These are phyloP conservation scores for Candida silvicultrix DNA, from an alignment of 805 yeast genomes.

Conservation along the genomic window DNA sequence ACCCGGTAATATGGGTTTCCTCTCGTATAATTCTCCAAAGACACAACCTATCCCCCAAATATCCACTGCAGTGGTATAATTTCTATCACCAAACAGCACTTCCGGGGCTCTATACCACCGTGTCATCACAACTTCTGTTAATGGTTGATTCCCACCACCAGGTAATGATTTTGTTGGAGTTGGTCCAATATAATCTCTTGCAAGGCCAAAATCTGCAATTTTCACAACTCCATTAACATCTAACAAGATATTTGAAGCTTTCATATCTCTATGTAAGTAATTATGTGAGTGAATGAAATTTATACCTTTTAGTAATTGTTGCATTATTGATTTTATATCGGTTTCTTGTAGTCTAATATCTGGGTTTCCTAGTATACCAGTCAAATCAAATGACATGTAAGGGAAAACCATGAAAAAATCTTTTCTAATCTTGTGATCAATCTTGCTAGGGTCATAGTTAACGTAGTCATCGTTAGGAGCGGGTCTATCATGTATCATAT, in stretches of 20 bases:
- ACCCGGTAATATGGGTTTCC: conserved; percentile 82
- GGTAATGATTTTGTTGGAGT: conserved; percentile 43
- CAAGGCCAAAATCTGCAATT: conserved; percentile 94
- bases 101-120: conserved; percentile 99
- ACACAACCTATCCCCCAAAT: conserved; percentile 98
- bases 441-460: background rate
- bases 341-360: conserved; percentile 49
- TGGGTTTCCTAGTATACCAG: conserved; percentile 84
- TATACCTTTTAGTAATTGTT: conserved; percentile 73
- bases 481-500: conserved; percentile 58
- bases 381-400: conserved; percentile 86
- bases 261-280: conserved; percentile 81
- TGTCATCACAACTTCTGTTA: conserved; percentile 80
- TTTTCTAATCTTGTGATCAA: conserved; percentile 12
- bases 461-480: conserved; percentile 16
- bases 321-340: conserved; percentile 78
- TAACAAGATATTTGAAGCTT: conserved; percentile 89
- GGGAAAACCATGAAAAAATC: conserved; percentile 84
- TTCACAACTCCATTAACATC: conserved; percentile 73
- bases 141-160: conserved; percentile 38
- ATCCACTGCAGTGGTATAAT: conserved; percentile 91
- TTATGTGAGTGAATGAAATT: conserved; percentile 65
- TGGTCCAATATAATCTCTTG: conserved; percentile 63
- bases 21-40: conserved; percentile 81
- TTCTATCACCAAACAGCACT: conserved; percentile 74